Evolutionary conservation across 345 rosid genomes (phyloP).

Genomic region (Populus tremula): DNA sequence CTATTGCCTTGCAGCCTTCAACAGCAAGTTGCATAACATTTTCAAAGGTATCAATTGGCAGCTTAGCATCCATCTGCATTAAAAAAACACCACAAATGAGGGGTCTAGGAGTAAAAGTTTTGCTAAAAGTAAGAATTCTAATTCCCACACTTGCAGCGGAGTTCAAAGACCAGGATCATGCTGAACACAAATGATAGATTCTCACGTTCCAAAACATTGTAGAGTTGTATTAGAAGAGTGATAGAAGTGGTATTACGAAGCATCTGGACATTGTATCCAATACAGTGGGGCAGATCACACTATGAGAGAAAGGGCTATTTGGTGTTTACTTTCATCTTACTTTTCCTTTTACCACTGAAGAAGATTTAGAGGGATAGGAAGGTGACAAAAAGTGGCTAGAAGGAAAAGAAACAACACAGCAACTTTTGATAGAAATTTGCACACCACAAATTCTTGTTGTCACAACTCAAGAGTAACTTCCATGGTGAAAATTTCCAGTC

Average conservation of each 20-base stretch:
- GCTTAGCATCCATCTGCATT: conserved; percentile 85
- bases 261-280: too few relatives aligned
- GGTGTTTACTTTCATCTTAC: too few relatives aligned
- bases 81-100: not conserved
- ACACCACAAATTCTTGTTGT: not conserved
- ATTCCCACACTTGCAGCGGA: not conserved
- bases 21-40: conserved; percentile 79
- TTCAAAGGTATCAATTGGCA: conserved; percentile 71
- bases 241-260: not conserved
- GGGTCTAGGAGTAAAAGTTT: not conserved
- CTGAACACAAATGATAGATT: too few relatives aligned
- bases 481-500: not conserved
- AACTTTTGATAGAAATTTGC: not conserved
- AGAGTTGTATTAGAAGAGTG: too few relatives aligned
- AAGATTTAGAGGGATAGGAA: not conserved
- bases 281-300: too few relatives aligned
- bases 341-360: too few relatives aligned
- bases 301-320: too few relatives aligned
- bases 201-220: too few relatives aligned
- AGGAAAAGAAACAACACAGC: not conserved
- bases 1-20: conserved; percentile 88
- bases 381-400: not conserved
- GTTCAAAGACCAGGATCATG: not conserved
- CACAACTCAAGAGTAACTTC: not conserved
- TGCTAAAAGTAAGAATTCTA: not conserved